Percentiles rank a stretch among this genome's conserved stretches.
Evolutionary conservation across 768 basidiomycete genomes (phyloP).

Genomic region (Naematelia encephala): DNA sequence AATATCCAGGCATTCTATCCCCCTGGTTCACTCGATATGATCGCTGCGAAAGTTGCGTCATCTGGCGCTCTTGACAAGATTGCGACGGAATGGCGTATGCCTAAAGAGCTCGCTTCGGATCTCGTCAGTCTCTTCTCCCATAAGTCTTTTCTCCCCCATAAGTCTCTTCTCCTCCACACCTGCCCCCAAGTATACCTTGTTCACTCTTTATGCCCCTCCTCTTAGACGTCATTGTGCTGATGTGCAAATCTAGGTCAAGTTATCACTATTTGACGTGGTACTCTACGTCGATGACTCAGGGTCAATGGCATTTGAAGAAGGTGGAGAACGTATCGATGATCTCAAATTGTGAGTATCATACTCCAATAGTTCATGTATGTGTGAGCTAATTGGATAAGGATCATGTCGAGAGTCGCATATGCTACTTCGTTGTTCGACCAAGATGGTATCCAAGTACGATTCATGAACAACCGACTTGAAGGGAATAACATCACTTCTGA

Average conservation of each 20-base stretch:
- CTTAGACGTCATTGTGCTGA: too few relatives aligned
- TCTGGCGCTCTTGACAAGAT: constrained; percentile 49
- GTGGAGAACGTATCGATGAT: constrained; percentile 54
- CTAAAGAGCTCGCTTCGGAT: constrained; percentile 53
- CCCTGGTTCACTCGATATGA: constrained; percentile 50
- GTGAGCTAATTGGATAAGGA: constrained; percentile 18
- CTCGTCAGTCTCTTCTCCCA: constrained; percentile 27
- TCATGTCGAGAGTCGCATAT: constrained; percentile 51
- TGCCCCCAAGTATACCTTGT: too few relatives aligned
- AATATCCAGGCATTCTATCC: constrained; percentile 53
- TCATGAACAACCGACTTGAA: constrained; percentile 52
- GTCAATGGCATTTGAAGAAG: constrained; percentile 52
- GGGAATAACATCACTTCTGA: constrained; percentile 52
- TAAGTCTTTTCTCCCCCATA: background rate
- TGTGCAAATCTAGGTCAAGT: constrained; percentile 41
- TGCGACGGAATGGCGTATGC: constrained; percentile 52
- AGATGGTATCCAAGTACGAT: constrained; percentile 53
- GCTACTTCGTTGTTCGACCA: constrained; percentile 51
- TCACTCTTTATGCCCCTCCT: too few relatives aligned
- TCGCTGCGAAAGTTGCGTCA: constrained; percentile 51
- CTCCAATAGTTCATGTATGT: background rate
- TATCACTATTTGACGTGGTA: constrained; percentile 51
- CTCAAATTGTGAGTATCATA: constrained; percentile 48
- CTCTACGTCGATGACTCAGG: constrained; percentile 49
- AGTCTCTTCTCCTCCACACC: background rate